phyloP scores from a whole-genome alignment of 2,329 filamentous ascomycete species.

The Clarireedia sp. region DNA sequence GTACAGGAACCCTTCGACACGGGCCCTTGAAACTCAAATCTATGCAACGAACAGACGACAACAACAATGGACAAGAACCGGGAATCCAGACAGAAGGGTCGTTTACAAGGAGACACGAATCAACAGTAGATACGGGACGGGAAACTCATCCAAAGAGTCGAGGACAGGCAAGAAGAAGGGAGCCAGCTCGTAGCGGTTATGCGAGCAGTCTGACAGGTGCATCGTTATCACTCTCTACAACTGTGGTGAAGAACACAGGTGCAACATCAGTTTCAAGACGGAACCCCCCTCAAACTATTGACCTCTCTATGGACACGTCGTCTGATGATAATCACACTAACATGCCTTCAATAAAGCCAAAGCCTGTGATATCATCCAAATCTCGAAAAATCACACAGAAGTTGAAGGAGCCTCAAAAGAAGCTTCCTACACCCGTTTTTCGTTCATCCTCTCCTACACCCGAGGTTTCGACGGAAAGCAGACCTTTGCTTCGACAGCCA shows the following conservation, averaged over 20 bases:
- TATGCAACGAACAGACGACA: conserved; percentile 12
- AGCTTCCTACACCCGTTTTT: background rate
- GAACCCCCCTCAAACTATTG: background rate
- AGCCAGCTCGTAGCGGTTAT: conserved; percentile 19
- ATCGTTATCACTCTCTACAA: conserved; percentile 17
- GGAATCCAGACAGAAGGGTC: background rate
- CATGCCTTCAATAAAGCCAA: background rate
- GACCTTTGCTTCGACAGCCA: background rate
- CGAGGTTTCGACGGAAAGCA: background rate
- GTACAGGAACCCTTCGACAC: conserved; percentile 21
- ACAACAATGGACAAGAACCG: conserved; percentile 2
- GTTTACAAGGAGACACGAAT: background rate
- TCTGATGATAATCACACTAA: background rate
- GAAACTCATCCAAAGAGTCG: background rate
- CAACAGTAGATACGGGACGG: background rate
- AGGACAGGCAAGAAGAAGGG: conserved; percentile 12
- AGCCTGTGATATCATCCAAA: background rate
- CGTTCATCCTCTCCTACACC: background rate
- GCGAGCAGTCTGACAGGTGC: conserved; percentile 26
- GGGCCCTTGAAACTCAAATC: conserved; percentile 17
- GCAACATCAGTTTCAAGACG: background rate
- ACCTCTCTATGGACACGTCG: background rate
- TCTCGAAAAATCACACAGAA: background rate
- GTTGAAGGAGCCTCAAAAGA: background rate
- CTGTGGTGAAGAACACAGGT: background rate